phyloP scores from a whole-genome alignment of 1,284 basidiomycete species.

The Ustanciosporium gigantosporum region DNA sequence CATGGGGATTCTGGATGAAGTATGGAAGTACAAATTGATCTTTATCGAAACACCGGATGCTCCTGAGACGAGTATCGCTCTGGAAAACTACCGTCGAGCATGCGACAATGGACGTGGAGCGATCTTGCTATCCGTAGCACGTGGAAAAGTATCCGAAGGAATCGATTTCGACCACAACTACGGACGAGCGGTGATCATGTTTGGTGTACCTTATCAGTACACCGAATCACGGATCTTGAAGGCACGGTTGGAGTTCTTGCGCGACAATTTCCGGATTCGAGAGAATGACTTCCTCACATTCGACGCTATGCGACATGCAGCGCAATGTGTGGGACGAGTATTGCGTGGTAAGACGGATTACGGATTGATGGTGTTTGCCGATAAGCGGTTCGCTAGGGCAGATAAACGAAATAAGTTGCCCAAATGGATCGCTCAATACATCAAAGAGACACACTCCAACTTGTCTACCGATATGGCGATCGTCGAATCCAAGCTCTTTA shows the following conservation, averaged over 20 bases:
- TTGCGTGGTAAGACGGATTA: conserved; percentile 98
- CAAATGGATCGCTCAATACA: conserved; percentile 99
- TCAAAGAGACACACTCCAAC: conserved; percentile 88
- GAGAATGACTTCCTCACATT: conserved; percentile 99
- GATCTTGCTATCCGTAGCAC: conserved; percentile 91
- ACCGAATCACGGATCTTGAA: conserved; percentile 97
- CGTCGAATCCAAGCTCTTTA: conserved; percentile 91
- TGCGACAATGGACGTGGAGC: conserved; percentile 98
- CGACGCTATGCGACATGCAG: conserved; percentile 98
- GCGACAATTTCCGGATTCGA: conserved; percentile 96
- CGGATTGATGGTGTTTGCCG: conserved; percentile 99
- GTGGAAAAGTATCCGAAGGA: conserved; percentile 98
- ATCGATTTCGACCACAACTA: conserved; percentile 99
- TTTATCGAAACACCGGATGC: conserved; percentile 99
- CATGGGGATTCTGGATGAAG: conserved; percentile 99
- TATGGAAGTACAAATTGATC: conserved; percentile 99
- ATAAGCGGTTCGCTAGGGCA: conserved; percentile 93
- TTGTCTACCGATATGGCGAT: conserved; percentile 98
- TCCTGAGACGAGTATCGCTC: conserved; percentile 94
- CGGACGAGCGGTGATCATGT: conserved; percentile 99
- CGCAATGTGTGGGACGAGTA: conserved; percentile 97
- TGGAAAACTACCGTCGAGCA: conserved; percentile 95
- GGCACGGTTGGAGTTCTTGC: conserved; percentile 92
- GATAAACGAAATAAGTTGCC: conserved; percentile 97
- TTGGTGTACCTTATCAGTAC: conserved; percentile 98